These are phyloP conservation scores for Acanthamoeba rhysodes DNA, from an alignment of 208 protist species.

Conservation along the genomic window DNA sequence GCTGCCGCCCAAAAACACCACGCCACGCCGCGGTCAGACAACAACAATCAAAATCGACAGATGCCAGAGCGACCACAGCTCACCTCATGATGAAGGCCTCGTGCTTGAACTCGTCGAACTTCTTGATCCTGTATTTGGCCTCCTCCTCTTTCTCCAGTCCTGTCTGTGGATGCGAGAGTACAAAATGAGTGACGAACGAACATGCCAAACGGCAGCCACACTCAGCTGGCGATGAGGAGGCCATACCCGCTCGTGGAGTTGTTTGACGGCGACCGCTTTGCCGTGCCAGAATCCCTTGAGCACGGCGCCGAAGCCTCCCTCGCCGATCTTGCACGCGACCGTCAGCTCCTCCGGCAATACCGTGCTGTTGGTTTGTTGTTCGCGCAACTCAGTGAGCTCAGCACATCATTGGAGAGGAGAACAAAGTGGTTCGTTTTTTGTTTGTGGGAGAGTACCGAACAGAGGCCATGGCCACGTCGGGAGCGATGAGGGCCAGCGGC, in stretches of 20 bases:
- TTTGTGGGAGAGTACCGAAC: not conserved
- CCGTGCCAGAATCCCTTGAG: slow-evolving; percentile 63
- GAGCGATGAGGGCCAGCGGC: not conserved
- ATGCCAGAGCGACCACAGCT: not conserved
- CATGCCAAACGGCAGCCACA: not conserved
- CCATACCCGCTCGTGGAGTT: not conserved
- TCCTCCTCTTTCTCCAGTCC: slow-evolving; percentile 66
- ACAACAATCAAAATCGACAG: not conserved
- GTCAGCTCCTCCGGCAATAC: slow-evolving; percentile 26
- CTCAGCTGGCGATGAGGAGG: not conserved
- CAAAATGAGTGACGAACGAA: not conserved
- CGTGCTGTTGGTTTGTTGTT: not conserved
- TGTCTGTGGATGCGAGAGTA: not conserved
- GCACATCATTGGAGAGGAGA: not conserved
- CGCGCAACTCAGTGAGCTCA: not conserved
- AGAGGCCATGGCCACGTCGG: slow-evolving; percentile 35
- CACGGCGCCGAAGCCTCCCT: slow-evolving; percentile 59
- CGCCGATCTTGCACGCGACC: slow-evolving; percentile 53
- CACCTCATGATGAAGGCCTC: slow-evolving; percentile 83
- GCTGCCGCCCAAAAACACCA: not conserved
- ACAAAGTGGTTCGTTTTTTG: not conserved
- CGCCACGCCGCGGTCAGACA: not conserved
- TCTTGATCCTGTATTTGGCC: slow-evolving; percentile 51
- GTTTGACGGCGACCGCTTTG: slow-evolving; percentile 49
- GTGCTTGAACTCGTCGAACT: slow-evolving; percentile 81